phyloP scores from a whole-genome alignment of 2,329 filamentous ascomycete genomes.

The Trichoderma atroviride region DNA sequence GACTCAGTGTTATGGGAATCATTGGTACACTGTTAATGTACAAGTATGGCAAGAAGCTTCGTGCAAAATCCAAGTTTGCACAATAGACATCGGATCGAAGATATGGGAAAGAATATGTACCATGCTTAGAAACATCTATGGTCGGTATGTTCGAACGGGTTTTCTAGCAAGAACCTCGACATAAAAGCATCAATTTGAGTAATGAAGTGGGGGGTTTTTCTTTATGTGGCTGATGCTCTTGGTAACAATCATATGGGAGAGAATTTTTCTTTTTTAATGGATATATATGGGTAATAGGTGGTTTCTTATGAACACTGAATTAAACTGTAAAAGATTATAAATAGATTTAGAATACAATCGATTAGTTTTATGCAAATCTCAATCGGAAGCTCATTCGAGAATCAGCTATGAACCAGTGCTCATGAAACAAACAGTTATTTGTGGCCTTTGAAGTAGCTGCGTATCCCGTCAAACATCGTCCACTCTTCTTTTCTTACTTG shows the following conservation, averaged over 20 bases:
- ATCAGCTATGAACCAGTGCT: no score
- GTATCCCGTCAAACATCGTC: no score
- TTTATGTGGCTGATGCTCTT: neutral
- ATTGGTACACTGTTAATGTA: constrained; percentile 6
- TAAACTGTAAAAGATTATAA: no score
- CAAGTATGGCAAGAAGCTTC: neutral
- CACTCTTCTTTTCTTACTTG: no score
- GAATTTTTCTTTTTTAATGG: neutral
- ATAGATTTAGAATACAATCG: neutral
- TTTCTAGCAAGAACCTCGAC: neutral
- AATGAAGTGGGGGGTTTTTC: neutral
- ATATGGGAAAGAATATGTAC: neutral
- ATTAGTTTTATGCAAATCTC: neutral
- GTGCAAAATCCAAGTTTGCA: constrained; percentile 7
- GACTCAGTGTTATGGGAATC: neutral
- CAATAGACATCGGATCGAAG: neutral
- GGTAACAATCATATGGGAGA: neutral
- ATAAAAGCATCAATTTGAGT: neutral
- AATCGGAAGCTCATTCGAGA: no score
- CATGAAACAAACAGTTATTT: neutral
- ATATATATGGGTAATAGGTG: neutral
- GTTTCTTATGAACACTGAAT: neutral
- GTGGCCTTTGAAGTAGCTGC: no score
- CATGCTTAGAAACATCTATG: neutral
- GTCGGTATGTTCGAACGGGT: neutral